These are phyloP conservation scores for Linum trigynum DNA, from an alignment of 345 rosid genomes.

Conservation along the genomic window DNA sequence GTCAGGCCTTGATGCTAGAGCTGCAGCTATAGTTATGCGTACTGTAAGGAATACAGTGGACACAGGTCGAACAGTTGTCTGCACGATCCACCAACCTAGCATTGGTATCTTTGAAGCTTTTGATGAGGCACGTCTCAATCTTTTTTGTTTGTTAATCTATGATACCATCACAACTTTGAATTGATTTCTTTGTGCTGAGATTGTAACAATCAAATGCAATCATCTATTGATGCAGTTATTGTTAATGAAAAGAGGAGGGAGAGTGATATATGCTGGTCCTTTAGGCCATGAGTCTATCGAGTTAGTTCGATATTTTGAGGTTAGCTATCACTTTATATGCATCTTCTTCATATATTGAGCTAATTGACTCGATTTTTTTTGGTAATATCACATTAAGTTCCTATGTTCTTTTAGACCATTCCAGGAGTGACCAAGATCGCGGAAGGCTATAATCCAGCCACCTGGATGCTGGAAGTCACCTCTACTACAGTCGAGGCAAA, in stretches of 20 bases:
- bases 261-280: constrained; percentile 29
- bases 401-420: not conserved
- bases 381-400: too few relatives aligned
- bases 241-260: constrained; percentile 34
- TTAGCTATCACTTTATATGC: not conserved
- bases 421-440: constrained; percentile 14
- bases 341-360: too few relatives aligned
- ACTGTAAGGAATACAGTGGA: constrained; percentile 2
- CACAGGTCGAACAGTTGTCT: constrained; percentile 7
- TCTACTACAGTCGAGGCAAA: constrained; percentile 10
- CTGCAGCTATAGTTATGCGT: constrained; percentile 6
- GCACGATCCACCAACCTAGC: constrained; percentile 7
- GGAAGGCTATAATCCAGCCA: constrained; percentile 23
- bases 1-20: constrained; percentile 5
- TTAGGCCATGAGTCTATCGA: constrained; percentile 25
- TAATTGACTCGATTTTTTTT: too few relatives aligned
- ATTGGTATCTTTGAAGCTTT: constrained; percentile 1
- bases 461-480: constrained; percentile 23
- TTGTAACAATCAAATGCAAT: not conserved
- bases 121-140: not conserved
- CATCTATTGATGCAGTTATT: constrained; percentile 19
- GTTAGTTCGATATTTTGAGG: constrained; percentile 30
- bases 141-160: not conserved
- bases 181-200: not conserved
- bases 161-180: not conserved